Base-by-base conservation (phyloP, 768 basidiomycete species). In the Wakefieldia striispora region DNA sequence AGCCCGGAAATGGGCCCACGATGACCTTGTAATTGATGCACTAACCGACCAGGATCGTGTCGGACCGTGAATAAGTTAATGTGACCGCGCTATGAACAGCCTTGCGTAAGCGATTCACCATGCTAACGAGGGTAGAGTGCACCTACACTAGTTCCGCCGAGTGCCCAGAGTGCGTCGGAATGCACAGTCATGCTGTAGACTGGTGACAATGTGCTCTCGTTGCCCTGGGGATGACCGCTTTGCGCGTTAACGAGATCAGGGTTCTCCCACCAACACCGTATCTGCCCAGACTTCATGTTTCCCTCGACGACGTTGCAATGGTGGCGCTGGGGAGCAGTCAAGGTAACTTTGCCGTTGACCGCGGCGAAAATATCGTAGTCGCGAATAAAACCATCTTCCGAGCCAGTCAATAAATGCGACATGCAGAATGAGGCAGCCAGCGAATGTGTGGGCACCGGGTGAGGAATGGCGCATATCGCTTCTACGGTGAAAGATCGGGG, bases 131-230 rank as follows among this genome's bases (percentile, higher is more conserved):
- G 51, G 50, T 45, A 55, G 24, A 46, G 33, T 46, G 49, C 54
- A 70, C 84, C 55, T 68, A 95, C 94, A 59, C 90, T 80, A 31
- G 86, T 88, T 13, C 97, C 97, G 20, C 89, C 84, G 49, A 97
- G 74, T 16, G 86, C 79, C 93, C 94, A 99, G 9, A 99, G 72
- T 12, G 91, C 97, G 67, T 98, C 94, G 3, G 87, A 86, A 47
- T 98, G 94, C 75, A 94, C 85, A 9, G 83, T 83, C 63, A 99
- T 75, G 61, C 92, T 95, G 68, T 94, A 92, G 16, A 97, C 91
- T 10, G 95, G 86, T 19, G 83, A 80, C 39, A 81, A 65, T 19
- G 74, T 59, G 19, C 72, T 57, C 34, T 84, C 83, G 19, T 82
- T 81, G 21, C 77, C 77, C 19, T 64, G 54, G n/a, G 58, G 59